Evolutionary conservation across 345 rosid genomes (phyloP).

Genomic region (Ceriops tagal): DNA sequence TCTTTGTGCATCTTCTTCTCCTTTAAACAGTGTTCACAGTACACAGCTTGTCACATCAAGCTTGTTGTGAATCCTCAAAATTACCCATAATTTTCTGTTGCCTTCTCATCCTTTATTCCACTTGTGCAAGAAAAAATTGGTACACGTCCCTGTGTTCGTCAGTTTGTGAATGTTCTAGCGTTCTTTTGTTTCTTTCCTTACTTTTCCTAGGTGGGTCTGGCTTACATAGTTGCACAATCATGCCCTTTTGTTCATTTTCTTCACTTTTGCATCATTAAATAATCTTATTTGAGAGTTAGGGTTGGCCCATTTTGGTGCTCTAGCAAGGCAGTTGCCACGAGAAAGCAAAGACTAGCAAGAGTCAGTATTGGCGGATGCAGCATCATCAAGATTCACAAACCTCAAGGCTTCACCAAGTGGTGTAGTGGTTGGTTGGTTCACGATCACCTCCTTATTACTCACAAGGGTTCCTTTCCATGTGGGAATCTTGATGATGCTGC

Average conservation of each 20-base stretch:
- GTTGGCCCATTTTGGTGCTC: slow-evolving; percentile 17
- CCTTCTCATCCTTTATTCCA: background rate
- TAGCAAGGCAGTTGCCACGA: no score
- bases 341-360: slow-evolving; percentile 3
- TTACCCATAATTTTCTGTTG: background rate
- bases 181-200: background rate
- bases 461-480: slow-evolving; percentile 3
- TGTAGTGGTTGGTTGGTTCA: background rate
- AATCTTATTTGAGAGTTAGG: slow-evolving; percentile 7
- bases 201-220: slow-evolving; percentile 11
- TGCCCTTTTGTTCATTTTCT: background rate
- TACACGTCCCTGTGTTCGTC: no score
- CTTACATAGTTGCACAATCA: background rate
- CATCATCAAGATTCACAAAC: slow-evolving; percentile 51
- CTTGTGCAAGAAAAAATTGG: background rate
- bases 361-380: slow-evolving; percentile 39
- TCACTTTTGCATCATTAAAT: background rate
- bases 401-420: slow-evolving; percentile 4
- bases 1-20: slow-evolving; percentile 8
- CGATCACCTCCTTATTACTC: background rate
- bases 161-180: no score
- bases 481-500: slow-evolving; percentile 75
- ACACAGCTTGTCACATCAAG: background rate
- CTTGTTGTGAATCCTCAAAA: background rate
- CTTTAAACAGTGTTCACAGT: background rate